Conservation (phyloP, 2,329 filamentous ascomycete species). For the Hortaea werneckii region DNA sequence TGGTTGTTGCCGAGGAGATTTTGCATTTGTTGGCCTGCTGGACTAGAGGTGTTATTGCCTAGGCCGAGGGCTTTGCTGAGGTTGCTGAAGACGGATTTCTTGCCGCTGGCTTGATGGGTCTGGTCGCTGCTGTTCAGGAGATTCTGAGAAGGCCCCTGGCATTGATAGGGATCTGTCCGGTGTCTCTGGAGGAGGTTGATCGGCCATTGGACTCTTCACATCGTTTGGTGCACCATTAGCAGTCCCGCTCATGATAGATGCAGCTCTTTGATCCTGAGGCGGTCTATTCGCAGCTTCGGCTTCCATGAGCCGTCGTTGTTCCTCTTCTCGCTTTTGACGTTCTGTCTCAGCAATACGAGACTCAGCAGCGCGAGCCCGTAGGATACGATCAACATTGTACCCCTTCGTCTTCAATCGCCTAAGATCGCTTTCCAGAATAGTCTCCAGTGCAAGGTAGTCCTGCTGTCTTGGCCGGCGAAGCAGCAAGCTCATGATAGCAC, state of each 20-base stretch:
- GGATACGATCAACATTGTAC: constrained; percentile 92
- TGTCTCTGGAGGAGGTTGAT: constrained; percentile 10
- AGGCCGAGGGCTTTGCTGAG: constrained; percentile 60
- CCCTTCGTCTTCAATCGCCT: constrained; percentile 74
- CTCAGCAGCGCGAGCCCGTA: constrained; percentile 78
- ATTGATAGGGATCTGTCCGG: constrained; percentile 39
- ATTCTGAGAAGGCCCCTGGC: constrained; percentile 63
- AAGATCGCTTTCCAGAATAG: constrained; percentile 76
- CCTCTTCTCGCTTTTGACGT: constrained; percentile 55
- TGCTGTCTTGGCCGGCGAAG: constrained; percentile 76
- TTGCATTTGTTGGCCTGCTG: constrained; percentile 26
- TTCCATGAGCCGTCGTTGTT: constrained; percentile 39
- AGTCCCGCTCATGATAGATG: not conserved
- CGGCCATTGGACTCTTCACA: not conserved
- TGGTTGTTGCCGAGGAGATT: constrained; percentile 11
- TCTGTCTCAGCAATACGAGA: constrained; percentile 78
- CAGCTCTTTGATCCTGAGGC: constrained; percentile 2
- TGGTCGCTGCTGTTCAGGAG: constrained; percentile 20
- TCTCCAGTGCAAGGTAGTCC: constrained; percentile 82
- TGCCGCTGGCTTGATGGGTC: constrained; percentile 15
- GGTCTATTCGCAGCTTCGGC: constrained; percentile 12
- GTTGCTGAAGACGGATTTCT: constrained; percentile 54
- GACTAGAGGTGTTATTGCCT: constrained; percentile 35
- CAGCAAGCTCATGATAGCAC: constrained; percentile 71
- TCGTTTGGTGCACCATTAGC: not conserved